Conservation (phyloP, 768 basidiomycete species). For the Tephrocybe rancida region DNA sequence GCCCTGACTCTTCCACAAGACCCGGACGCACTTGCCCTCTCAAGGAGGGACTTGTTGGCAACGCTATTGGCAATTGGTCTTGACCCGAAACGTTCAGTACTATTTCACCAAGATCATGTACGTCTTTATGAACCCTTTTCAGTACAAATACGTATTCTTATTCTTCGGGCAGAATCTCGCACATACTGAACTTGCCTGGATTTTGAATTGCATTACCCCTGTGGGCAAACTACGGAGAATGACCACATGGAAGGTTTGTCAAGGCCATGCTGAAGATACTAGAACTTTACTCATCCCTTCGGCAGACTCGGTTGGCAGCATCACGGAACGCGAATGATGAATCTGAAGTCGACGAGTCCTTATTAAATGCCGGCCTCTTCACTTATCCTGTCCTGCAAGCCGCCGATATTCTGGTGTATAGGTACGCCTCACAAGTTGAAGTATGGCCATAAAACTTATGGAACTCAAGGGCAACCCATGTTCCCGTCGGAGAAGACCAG, state of each 20-base stretch:
- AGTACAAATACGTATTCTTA: background rate
- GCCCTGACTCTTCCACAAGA: conserved; percentile 92
- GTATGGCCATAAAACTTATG: background rate
- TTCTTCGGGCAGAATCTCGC: conserved; percentile 61
- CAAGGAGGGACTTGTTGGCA: conserved; percentile 80
- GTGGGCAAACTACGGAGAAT: conserved; percentile 83
- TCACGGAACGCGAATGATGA: conserved; percentile 75
- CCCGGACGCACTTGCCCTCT: conserved; percentile 57
- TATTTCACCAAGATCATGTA: conserved; percentile 93
- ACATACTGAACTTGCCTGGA: conserved; percentile 90
- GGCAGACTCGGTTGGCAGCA: conserved; percentile 72
- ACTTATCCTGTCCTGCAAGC: conserved; percentile 95
- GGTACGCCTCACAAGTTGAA: conserved; percentile 41
- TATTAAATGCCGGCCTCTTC: conserved; percentile 83
- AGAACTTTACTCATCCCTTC: conserved; percentile 3
- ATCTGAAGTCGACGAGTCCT: conserved; percentile 78
- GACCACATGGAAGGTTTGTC: conserved; percentile 93
- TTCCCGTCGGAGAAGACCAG: conserved; percentile 97
- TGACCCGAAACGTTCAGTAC: conserved; percentile 67
- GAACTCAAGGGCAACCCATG: conserved; percentile 74
- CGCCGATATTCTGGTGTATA: conserved; percentile 88
- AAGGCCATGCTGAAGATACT: background rate
- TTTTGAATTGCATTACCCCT: conserved; percentile 82
- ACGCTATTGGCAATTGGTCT: conserved; percentile 84
- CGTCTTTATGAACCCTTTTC: conserved; percentile 22